A percentile compares a stretch with the other conserved stretches of the same genome.
Conservation (phyloP, 768 basidiomycete species). For the Boletus pseudo-olivaceus region DNA sequence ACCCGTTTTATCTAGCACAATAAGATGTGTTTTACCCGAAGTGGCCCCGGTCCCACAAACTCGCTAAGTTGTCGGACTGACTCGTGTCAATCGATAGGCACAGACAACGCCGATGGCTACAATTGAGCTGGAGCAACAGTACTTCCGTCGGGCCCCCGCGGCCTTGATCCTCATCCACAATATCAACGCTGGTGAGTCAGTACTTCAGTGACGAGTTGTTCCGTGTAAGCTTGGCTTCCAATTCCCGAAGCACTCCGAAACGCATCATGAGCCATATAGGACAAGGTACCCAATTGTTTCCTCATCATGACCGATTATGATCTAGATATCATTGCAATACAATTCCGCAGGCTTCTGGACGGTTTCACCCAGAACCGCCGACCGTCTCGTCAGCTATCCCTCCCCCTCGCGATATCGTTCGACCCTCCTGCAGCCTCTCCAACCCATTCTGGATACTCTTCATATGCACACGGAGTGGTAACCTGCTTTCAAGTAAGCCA, state of each 20-base stretch:
- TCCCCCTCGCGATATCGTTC: conserved; percentile 48
- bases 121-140: not conserved
- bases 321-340: not conserved
- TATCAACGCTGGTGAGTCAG: too few species aligned
- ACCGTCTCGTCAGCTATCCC: conserved; percentile 39
- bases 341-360: not conserved
- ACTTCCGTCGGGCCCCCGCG: too few species aligned
- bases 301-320: too few species aligned
- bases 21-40: conserved; percentile 16
- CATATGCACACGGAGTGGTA: conserved; percentile 74
- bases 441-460: conserved; percentile 65
- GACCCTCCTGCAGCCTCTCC: conserved; percentile 52
- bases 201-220: too few species aligned
- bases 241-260: not conserved
- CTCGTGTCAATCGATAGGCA: not conserved
- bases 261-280: too few species aligned
- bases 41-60: not conserved
- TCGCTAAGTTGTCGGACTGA: not conserved
- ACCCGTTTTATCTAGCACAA: conserved; percentile 26
- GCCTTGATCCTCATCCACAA: too few species aligned
- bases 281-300: not conserved
- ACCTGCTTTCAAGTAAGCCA: conserved; percentile 51
- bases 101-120: not conserved
- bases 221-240: not conserved
- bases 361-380: conserved; percentile 8